Conservation (phyloP, 2,329 filamentous ascomycete species). For the Beauveria bassiana region DNA sequence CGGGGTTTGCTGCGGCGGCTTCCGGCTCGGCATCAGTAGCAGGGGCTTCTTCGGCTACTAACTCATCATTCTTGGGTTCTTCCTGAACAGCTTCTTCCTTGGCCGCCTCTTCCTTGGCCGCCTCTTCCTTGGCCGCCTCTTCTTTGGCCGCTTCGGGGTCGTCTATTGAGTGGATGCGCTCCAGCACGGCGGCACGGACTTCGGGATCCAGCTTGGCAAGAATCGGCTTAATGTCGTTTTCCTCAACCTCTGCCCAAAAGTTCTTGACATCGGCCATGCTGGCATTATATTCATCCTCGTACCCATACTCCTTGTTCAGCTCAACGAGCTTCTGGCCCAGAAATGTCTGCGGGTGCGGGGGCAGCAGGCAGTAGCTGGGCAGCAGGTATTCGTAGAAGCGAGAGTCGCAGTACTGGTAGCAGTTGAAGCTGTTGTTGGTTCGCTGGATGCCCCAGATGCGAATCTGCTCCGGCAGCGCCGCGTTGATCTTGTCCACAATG, state of each 20-base stretch:
- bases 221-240: constrained; percentile 69
- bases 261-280: constrained; percentile 69
- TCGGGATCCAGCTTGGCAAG: constrained; percentile 55
- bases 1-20: constrained; percentile 16
- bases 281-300: constrained; percentile 58
- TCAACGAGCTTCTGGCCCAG: constrained; percentile 78
- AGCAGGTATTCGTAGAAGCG: constrained; percentile 97
- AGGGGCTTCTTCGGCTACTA: constrained; percentile 16
- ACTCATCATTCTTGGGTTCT: constrained; percentile 16
- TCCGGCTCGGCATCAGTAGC: constrained; percentile 15
- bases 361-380: constrained; percentile 85
- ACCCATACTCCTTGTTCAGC: constrained; percentile 63
- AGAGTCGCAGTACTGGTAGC: constrained; percentile 90
- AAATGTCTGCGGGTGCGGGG: constrained; percentile 82
- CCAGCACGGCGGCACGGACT: constrained; percentile 54
- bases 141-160: constrained; percentile 12
- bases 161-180: constrained; percentile 44
- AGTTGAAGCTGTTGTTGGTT: constrained; percentile 86
- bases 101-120: constrained; percentile 10
- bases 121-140: constrained; percentile 8
- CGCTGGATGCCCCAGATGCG: constrained; percentile 89
- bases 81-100: constrained; percentile 18
- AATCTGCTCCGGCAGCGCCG: constrained; percentile 76
- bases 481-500: constrained; percentile 86
- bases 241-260: constrained; percentile 80